Evolutionary conservation across 208 protist genomes (phyloP).

Genomic region (Balamuthia mandrillaris): DNA sequence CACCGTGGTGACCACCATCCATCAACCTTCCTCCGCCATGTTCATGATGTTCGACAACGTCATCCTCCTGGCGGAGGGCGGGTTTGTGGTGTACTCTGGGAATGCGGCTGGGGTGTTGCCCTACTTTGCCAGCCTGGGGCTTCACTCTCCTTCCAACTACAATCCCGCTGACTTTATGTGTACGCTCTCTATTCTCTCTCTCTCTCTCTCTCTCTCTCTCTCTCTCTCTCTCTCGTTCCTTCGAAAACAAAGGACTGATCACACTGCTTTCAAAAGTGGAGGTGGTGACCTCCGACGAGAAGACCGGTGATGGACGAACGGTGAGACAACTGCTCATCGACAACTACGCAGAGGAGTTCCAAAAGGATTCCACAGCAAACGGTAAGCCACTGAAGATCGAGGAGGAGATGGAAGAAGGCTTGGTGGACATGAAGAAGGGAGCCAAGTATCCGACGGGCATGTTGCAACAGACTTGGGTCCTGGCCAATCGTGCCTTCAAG

Average conservation of each 20-base stretch:
- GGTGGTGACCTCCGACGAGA: conserved; percentile 9
- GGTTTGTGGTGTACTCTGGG: conserved; percentile 17
- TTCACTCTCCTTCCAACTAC: conserved; percentile 30
- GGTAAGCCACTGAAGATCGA: neutral
- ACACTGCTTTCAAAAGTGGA: neutral
- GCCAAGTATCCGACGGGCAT: conserved; percentile 31
- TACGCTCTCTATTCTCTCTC: neutral
- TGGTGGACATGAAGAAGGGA: conserved; percentile 22
- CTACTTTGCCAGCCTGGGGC: conserved; percentile 31
- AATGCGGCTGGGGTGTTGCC: neutral
- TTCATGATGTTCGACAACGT: conserved; percentile 38
- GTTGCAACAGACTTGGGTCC: conserved; percentile 11
- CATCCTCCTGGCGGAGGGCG: conserved; percentile 32
- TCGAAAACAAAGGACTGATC: neutral
- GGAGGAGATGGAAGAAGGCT: neutral
- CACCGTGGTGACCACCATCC: conserved; percentile 88
- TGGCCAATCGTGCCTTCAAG: conserved; percentile 34
- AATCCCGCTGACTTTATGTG: conserved; percentile 51
- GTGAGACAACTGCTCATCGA: conserved; percentile 32
- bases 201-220: neutral
- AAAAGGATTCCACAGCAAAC: neutral
- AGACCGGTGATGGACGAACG: conserved; percentile 11
- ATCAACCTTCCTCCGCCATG: conserved; percentile 86
- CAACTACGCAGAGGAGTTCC: neutral
- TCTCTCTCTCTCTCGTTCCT: neutral